Evolutionary conservation across 768 basidiomycete genomes (phyloP), one percentile per base, ranked within the genome.

Genomic region (Boletus pseudo-olivaceus): DNA sequence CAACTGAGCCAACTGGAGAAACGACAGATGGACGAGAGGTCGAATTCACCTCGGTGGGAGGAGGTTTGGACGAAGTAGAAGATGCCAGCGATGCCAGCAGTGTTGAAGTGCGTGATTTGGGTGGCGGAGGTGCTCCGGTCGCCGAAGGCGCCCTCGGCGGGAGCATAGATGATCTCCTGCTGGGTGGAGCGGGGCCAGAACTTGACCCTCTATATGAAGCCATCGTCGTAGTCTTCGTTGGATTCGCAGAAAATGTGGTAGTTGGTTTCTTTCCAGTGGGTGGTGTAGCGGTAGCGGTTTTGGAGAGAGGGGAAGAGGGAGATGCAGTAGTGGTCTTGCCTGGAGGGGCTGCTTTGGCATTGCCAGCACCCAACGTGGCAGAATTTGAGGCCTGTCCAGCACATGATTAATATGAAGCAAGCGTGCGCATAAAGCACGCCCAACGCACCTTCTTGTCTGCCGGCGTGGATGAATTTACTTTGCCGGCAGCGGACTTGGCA

Each of bases 381-480:
- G 84, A 80, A 69, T 73, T 83, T 62, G 84, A 73, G 53, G 85
- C 78, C 87, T 89, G 65, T 33, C 37, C 59, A 59, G 51, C 56
- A 62, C 59, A 67, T 64, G 66, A 62, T 63, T 56, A 61, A 65
- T 56, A 63, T 63, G 52, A 62, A 62, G 50, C 27, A 60, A 60
- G 37, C 60, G 46, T 57, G 59, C 47, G 53, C 27, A 53, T 42
- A 54, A 56, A 56, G 58, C 58, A 58, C 42, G 52, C 49, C 52
- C 26, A 49, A 72, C 75, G 53, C 58, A 85, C 90, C 80, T 86
- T 90, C 75, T 87, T 91, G 44, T 84, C 84, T 10, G 77, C 67
- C 51, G 82, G 78, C 19, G 83, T 80, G 39, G 80, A 70, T 33
- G 82, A 76, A 60, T 72, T 77, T 23, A 74, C 54, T 72, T 82